These are phyloP conservation scores for Malus sylvestris DNA, from an alignment of 306 rosid species.

Conservation along the genomic window DNA sequence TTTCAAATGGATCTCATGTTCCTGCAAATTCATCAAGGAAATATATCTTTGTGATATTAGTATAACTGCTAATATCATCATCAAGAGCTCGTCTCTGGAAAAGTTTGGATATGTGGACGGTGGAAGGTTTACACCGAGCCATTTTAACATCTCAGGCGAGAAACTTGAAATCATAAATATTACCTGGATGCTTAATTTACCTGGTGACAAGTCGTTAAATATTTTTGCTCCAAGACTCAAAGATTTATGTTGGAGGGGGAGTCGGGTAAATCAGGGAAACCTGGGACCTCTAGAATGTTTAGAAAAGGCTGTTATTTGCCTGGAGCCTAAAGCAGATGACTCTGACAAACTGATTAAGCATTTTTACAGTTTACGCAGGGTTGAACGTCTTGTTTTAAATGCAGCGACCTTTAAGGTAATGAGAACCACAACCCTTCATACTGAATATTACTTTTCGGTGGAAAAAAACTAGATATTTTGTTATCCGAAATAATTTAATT, in stretches of 20 bases:
- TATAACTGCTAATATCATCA: background rate
- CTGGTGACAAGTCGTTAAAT: background rate
- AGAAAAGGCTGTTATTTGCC: background rate
- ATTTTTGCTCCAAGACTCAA: background rate
- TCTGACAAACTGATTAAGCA: background rate
- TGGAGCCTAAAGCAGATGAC: background rate
- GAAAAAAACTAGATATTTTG: background rate
- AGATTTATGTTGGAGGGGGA: background rate
- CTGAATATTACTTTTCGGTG: background rate
- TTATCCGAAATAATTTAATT: background rate
- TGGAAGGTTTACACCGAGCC: too few relatives aligned
- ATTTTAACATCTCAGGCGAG: background rate
- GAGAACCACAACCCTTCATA: background rate
- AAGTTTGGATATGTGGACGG: background rate
- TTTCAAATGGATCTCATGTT: background rate
- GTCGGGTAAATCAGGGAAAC: background rate
- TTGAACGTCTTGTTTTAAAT: background rate
- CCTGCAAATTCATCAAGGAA: background rate
- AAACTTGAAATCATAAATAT: background rate
- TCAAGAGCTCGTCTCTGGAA: background rate
- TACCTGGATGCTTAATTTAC: background rate
- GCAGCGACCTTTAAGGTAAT: background rate
- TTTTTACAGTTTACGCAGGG: background rate
- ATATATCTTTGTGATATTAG: background rate
- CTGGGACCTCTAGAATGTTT: background rate